phyloP scores from a whole-genome alignment of 495 filamentous ascomycete genomes.

The Tuber indicum region DNA sequence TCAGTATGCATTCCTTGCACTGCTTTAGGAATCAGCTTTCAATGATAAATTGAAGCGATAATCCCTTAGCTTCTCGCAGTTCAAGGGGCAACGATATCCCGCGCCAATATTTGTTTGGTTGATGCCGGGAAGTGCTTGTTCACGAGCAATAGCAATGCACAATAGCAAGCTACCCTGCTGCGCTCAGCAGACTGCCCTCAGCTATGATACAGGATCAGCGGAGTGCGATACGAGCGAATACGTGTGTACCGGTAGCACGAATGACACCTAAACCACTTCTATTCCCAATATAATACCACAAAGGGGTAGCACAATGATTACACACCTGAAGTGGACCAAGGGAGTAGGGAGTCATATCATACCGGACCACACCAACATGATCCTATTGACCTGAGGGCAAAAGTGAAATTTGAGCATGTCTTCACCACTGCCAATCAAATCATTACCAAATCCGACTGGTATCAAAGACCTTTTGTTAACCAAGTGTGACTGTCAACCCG shows the following conservation, averaged over 20 bases:
- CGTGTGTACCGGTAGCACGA: not conserved
- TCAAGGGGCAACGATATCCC: not conserved
- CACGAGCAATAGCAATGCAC: not conserved
- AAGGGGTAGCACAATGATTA: not conserved
- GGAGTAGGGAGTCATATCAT: not conserved
- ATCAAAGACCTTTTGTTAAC: not conserved
- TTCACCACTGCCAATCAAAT: not conserved
- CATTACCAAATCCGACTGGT: not conserved
- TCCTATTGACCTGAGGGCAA: not conserved
- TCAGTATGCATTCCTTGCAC: not conserved
- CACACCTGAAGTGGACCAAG: not conserved
- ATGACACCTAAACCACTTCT: not conserved
- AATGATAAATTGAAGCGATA: not conserved
- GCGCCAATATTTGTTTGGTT: not conserved
- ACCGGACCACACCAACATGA: not conserved
- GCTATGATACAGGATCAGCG: not conserved
- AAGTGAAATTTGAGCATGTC: slow-evolving; percentile 4
- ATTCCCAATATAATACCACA: not conserved
- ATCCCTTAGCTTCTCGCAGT: not conserved
- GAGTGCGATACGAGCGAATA: not conserved
- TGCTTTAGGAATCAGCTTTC: not conserved
- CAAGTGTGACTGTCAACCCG: not conserved
- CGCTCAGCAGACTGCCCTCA: not conserved
- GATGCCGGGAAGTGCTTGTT: not conserved
- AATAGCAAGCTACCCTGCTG: not conserved